These are phyloP conservation scores for Mollisiaceae sp. DNA, from an alignment of 2,329 filamentous ascomycete species.

Conservation along the genomic window DNA sequence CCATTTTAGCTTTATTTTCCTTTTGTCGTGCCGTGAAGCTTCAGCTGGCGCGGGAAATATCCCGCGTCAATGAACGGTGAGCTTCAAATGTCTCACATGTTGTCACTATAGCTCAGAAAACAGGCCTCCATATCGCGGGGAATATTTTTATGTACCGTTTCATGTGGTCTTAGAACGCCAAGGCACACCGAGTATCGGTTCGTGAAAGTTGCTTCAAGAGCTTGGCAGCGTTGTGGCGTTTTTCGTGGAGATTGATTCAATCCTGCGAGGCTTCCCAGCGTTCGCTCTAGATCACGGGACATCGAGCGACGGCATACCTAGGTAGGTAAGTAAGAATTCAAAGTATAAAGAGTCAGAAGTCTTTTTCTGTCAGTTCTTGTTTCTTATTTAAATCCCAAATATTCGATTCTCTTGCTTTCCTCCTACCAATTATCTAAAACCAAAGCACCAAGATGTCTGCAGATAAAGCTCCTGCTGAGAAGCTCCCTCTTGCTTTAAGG, in stretches of 20 bases:
- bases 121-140: neutral
- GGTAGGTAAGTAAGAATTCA: no score
- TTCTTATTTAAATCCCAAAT: neutral
- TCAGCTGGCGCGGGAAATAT: slow-evolving; percentile 4
- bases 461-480: slow-evolving; percentile 50
- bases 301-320: neutral
- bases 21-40: slow-evolving; percentile 13
- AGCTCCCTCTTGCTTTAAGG: slow-evolving; percentile 56
- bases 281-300: neutral
- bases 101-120: neutral
- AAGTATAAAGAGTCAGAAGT: neutral
- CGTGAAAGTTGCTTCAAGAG: neutral
- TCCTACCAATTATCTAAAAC: neutral
- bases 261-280: neutral
- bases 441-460: slow-evolving; percentile 24
- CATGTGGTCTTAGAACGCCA: slow-evolving; percentile 18
- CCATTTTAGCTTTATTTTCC: neutral
- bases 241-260: slow-evolving; percentile 8
- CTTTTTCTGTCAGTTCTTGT: neutral
- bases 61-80: neutral
- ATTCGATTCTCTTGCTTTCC: neutral
- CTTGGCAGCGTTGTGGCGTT: neutral
- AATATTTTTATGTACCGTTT: neutral
- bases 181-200: slow-evolving; percentile 17
- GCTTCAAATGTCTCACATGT: neutral